phyloP scores from a whole-genome alignment of 2,329 filamentous ascomycete genomes.

The Penicillium sp. region DNA sequence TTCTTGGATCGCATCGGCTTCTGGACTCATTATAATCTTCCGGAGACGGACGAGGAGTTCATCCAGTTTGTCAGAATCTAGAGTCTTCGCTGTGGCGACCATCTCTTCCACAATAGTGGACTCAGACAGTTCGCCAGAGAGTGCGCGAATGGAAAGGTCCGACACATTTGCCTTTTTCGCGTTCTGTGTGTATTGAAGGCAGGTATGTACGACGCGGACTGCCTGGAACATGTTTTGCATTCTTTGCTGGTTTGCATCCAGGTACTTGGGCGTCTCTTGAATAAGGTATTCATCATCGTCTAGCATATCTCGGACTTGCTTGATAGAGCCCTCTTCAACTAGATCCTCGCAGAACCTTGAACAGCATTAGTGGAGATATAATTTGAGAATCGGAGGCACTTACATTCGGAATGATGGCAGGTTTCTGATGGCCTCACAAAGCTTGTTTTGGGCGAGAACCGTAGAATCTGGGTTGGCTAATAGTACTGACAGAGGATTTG shows the following conservation, averaged over 20 bases:
- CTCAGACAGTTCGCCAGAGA: constrained; percentile 54
- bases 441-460: constrained; percentile 38
- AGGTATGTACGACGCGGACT: constrained; percentile 29
- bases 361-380: constrained; percentile 15
- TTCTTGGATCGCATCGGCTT: constrained; percentile 45
- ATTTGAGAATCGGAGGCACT: constrained; percentile 5
- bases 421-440: constrained; percentile 58
- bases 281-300: constrained; percentile 52
- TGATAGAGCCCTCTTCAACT: constrained; percentile 37
- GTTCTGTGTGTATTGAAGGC: constrained; percentile 31
- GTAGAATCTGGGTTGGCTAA: constrained; percentile 34
- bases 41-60: constrained; percentile 43
- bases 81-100: constrained; percentile 53
- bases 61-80: constrained; percentile 52
- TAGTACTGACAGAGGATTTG: constrained; percentile 57
- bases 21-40: constrained; percentile 34
- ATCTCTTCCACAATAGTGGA: constrained; percentile 55
- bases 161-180: constrained; percentile 34
- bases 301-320: constrained; percentile 48
- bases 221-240: constrained; percentile 41
- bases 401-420: constrained; percentile 56
- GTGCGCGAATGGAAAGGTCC: constrained; percentile 41
- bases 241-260: constrained; percentile 42
- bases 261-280: constrained; percentile 38
- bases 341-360: constrained; percentile 44